A percentile compares a stretch with the other conserved stretches of the same genome.
phyloP scores from a whole-genome alignment of 768 basidiomycete genomes.

The Tulasnella sp. region DNA sequence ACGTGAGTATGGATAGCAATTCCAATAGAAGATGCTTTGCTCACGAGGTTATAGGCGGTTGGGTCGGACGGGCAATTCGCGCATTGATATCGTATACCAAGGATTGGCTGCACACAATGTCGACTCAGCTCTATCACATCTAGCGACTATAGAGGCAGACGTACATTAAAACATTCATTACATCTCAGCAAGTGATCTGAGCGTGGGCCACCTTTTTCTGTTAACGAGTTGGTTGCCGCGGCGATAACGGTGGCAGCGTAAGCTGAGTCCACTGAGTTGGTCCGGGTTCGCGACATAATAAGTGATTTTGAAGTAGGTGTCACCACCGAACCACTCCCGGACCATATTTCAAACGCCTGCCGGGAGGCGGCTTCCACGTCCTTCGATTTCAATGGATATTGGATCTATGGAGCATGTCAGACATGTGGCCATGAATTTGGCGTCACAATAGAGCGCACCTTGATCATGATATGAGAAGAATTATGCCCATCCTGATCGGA shows the following conservation, averaged over 20 bases:
- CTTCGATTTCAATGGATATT: slow-evolving; percentile 61
- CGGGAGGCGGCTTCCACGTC: slow-evolving; percentile 70
- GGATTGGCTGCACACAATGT: slow-evolving; percentile 46
- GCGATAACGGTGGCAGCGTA: slow-evolving; percentile 56
- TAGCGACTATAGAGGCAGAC: slow-evolving; percentile 18
- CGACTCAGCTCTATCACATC: not conserved
- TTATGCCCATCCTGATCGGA: slow-evolving; percentile 63
- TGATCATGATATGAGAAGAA: slow-evolving; percentile 88
- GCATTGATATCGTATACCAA: slow-evolving; percentile 80
- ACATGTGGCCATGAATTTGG: not conserved
- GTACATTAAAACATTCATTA: slow-evolving; percentile 48
- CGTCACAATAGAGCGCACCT: slow-evolving; percentile 39
- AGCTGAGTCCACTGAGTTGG: slow-evolving; percentile 50
- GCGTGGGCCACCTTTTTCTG: too few species aligned
- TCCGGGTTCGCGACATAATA: slow-evolving; percentile 18
- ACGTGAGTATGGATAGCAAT: not conserved
- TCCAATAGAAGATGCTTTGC: slow-evolving; percentile 21
- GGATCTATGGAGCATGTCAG: slow-evolving; percentile 49
- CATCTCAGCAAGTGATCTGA: slow-evolving; percentile 54
- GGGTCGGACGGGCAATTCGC: slow-evolving; percentile 77
- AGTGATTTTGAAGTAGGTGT: slow-evolving; percentile 34
- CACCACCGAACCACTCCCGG: slow-evolving; percentile 60
- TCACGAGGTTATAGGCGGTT: slow-evolving; percentile 60
- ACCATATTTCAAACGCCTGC: slow-evolving; percentile 65
- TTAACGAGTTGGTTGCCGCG: not conserved